Conservation (phyloP, 2,329 filamentous ascomycete species). For the Pseudogymnoascus sp. region DNA sequence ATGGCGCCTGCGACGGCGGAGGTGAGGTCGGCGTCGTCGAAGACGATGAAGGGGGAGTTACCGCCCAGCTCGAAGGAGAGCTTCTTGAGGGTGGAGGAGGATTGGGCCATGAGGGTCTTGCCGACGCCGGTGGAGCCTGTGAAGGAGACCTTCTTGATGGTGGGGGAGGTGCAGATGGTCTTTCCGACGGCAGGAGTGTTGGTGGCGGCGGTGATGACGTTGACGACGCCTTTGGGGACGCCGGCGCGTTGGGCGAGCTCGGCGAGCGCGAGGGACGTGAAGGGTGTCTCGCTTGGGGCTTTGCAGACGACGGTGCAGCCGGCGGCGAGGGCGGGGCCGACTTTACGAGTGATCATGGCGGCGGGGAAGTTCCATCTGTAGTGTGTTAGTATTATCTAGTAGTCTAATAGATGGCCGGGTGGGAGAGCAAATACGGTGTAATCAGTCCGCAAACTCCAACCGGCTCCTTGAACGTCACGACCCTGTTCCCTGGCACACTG, state of each 20-base stretch:
- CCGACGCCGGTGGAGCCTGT: constrained; percentile 69
- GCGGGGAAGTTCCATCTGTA: constrained; percentile 73
- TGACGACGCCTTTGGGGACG: constrained; percentile 83
- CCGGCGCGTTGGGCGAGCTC: constrained; percentile 82
- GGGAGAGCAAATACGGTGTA: constrained; percentile 44
- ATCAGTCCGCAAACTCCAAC: constrained; percentile 77
- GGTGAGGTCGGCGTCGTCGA: constrained; percentile 89
- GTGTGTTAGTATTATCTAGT: not conserved
- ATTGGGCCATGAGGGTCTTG: constrained; percentile 81
- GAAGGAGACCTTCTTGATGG: constrained; percentile 85
- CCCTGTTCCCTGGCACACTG: constrained; percentile 60
- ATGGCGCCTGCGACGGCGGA: constrained; percentile 75
- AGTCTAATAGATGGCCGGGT: not conserved
- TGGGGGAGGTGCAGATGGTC: constrained; percentile 64
- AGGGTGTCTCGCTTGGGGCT: constrained; percentile 84
- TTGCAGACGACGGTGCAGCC: constrained; percentile 93
- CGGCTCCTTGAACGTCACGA: constrained; percentile 73
- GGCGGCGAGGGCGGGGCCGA: constrained; percentile 72
- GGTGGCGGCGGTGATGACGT: constrained; percentile 69
- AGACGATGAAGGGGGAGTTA: constrained; percentile 94
- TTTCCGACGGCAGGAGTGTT: constrained; percentile 76
- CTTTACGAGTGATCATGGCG: constrained; percentile 65
- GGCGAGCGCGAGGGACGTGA: constrained; percentile 77
- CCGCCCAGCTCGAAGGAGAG: constrained; percentile 85
- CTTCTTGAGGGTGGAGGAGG: constrained; percentile 71